Percentiles rank a stretch among this genome's conserved stretches.
Conservation (phyloP, 2,329 filamentous ascomycete genomes). For the Beauveria sp. region DNA sequence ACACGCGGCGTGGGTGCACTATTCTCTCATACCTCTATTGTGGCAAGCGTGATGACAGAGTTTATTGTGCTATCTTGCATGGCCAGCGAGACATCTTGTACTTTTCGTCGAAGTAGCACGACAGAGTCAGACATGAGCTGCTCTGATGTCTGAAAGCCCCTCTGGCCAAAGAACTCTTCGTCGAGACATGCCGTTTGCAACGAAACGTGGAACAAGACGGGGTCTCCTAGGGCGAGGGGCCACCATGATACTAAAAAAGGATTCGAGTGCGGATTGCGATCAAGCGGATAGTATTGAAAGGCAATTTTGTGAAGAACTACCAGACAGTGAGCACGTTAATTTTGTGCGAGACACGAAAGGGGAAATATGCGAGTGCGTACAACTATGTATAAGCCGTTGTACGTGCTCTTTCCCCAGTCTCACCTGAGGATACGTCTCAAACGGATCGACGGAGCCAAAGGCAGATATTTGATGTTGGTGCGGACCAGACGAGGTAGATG, state of each 20-base stretch:
- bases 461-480: constrained; percentile 7
- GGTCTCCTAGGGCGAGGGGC: constrained; percentile 48
- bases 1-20: too few relatives aligned
- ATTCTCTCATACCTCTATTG: constrained; percentile 41
- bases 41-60: constrained; percentile 48
- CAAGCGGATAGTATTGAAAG: constrained; percentile 53
- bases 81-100: constrained; percentile 37
- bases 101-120: constrained; percentile 40
- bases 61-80: constrained; percentile 49
- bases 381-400: constrained; percentile 48
- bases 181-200: constrained; percentile 52
- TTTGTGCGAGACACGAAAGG: background rate
- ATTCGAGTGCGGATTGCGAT: constrained; percentile 43
- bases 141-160: constrained; percentile 45
- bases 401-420: constrained; percentile 42
- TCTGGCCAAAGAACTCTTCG: constrained; percentile 42
- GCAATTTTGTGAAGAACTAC: constrained; percentile 49
- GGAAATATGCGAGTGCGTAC: constrained; percentile 27
- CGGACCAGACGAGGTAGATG: constrained; percentile 20
- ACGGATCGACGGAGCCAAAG: constrained; percentile 36
- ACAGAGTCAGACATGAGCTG: constrained; percentile 51
- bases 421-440: constrained; percentile 48
- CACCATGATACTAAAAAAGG: constrained; percentile 54
- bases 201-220: constrained; percentile 51
- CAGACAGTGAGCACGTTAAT: constrained; percentile 9